phyloP scores from a whole-genome alignment of 1,284 basidiomycete genomes.

The Ceratorhiza oryzae-sativae region DNA sequence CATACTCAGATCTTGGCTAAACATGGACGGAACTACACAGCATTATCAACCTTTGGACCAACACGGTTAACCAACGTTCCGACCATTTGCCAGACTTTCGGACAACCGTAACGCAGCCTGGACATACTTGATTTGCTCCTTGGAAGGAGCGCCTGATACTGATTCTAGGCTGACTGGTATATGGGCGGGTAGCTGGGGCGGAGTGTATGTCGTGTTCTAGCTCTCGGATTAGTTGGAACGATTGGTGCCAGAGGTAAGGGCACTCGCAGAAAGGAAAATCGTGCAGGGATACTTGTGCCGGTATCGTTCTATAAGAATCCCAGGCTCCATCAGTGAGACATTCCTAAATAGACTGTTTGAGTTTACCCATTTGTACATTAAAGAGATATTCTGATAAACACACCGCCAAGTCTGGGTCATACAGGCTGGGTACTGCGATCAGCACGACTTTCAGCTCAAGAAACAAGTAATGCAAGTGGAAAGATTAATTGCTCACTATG shows the following conservation, averaged over 20 bases:
- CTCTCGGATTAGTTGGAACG: neutral
- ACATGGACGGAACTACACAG: conserved; percentile 14
- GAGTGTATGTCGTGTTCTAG: conserved; percentile 13
- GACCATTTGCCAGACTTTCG: neutral
- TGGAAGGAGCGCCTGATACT: neutral
- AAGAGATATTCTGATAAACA: conserved; percentile 1
- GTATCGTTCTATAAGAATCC: neutral
- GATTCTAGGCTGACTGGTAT: neutral
- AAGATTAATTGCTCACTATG: conserved; percentile 3
- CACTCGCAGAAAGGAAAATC: neutral
- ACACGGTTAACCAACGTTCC: neutral
- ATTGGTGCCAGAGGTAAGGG: neutral
- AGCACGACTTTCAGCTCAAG: no score
- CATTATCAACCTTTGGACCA: neutral
- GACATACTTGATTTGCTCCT: conserved; percentile 8
- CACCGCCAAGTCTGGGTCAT: neutral
- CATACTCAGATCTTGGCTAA: conserved; percentile 8
- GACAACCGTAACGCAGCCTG: conserved; percentile 1
- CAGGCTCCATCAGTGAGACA: no score
- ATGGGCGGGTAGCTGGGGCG: conserved; percentile 7
- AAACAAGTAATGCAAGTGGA: no score
- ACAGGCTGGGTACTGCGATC: neutral
- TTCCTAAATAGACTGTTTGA: no score
- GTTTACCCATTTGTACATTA: conserved; percentile 21
- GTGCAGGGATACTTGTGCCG: neutral